A percentile compares a stretch with the other conserved stretches of the same genome.
Conservation (phyloP, 2,329 filamentous ascomycete species). For the Ceratocystis harringtonii region DNA sequence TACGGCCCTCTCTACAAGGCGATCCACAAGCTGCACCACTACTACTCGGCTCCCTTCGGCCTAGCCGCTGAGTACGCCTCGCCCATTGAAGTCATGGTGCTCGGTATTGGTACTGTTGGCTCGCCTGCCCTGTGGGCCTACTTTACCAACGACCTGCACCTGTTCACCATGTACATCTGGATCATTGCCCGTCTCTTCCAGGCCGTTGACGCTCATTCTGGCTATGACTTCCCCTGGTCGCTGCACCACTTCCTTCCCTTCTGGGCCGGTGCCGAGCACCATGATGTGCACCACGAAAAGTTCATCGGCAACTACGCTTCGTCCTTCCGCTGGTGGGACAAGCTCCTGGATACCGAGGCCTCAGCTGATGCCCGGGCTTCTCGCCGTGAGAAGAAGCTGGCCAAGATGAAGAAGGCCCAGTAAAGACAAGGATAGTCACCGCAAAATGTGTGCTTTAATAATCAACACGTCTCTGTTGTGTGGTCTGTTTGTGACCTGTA, state of each 20-base stretch:
- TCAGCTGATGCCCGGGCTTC: constrained; percentile 73
- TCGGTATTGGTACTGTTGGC: constrained; percentile 75
- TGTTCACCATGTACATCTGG: constrained; percentile 96
- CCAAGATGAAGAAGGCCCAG: constrained; percentile 53
- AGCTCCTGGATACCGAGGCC: constrained; percentile 80
- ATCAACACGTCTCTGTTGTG: background rate
- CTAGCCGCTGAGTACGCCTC: constrained; percentile 95
- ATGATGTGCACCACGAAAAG: constrained; percentile 93
- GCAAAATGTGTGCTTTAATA: background rate
- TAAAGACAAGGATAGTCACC: constrained; percentile 26
- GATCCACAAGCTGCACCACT: constrained; percentile 98
- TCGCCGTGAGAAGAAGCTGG: constrained; percentile 64
- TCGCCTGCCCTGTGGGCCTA: constrained; percentile 71
- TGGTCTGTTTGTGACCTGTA: background rate
- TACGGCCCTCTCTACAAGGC: constrained; percentile 90
- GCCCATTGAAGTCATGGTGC: constrained; percentile 89
- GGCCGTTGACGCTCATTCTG: constrained; percentile 92
- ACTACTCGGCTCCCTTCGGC: constrained; percentile 94
- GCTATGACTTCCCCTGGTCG: constrained; percentile 97
- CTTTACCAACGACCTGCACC: constrained; percentile 74
- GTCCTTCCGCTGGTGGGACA: constrained; percentile 99
- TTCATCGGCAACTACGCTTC: constrained; percentile 98
- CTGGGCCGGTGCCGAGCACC: constrained; percentile 94
- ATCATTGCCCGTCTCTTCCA: constrained; percentile 88
- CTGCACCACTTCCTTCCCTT: constrained; percentile 90